Evolutionary conservation across 441 rosid genomes (phyloP).

Genomic region (Macaranga tanarius): DNA sequence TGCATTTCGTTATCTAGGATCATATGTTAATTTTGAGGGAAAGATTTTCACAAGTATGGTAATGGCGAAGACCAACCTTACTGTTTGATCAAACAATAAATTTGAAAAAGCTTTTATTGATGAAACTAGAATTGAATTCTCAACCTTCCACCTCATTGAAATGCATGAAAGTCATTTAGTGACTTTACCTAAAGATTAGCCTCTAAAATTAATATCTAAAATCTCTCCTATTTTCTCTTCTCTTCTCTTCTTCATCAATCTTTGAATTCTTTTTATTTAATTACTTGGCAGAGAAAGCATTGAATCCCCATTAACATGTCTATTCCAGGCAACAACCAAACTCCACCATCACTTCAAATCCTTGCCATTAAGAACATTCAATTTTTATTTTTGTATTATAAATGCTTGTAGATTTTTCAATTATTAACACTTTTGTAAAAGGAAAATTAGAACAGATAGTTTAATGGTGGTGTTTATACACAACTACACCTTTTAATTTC

Average conservation of each 20-base stretch:
- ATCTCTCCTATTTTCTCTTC: no score
- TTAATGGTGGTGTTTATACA: constrained; percentile 10
- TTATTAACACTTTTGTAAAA: not conserved
- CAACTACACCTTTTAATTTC: not conserved
- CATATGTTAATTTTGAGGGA: no score
- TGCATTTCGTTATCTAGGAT: no score
- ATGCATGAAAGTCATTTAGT: constrained; percentile 3
- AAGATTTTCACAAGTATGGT: no score
- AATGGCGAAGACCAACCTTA: no score
- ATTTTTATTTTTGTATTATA: not conserved
- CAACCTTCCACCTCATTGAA: constrained; percentile 4
- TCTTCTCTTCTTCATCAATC: not conserved
- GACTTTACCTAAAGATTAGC: constrained; percentile 8
- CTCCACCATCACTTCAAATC: not conserved
- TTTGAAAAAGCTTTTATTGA: no score
- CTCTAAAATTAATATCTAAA: not conserved
- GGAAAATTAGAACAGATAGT: not conserved
- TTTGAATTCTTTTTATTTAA: not conserved
- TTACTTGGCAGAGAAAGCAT: constrained; percentile 8
- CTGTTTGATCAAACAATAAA: no score
- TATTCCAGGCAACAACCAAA: not conserved
- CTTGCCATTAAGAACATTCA: constrained; percentile 11
- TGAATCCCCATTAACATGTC: constrained; percentile 7
- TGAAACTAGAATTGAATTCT: not conserved
- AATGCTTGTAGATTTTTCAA: not conserved